Base-by-base conservation (phyloP, 1,139 yeast genomes). In the Sugiyamaella castrensis region DNA sequence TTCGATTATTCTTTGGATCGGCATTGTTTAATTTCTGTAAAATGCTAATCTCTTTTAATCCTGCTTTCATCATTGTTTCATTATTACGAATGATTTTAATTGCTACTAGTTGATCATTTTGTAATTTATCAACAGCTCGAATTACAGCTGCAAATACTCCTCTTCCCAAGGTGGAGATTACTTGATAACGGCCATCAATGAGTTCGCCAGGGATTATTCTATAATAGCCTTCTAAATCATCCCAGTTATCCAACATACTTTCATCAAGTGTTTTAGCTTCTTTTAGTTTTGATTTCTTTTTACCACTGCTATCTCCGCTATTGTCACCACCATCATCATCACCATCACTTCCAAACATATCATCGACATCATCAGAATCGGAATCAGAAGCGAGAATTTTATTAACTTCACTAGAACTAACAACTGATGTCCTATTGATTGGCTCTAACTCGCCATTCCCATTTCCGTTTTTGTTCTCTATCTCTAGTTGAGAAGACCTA, bases 151-250 rank as follows among this genome's bases (percentile, higher is more conserved):
- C 66, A 58, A 65, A 66, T 58, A 87, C 82, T 13, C 91, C 97
- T 65, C 87, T 88, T 6, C 97, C 96, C 67, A 88, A 85, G 0
- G 95, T 87, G 1, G 96, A 94, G 59, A 86, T 92, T 10, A 96
- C 96, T 57, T 86, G 70, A 36, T 87, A 70, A 53, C 80, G 75
- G 32, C 78, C 71, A 15, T 87, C 82, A 26, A 80, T 69, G 60
- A 84, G 83, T 44, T 95, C 73, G 43, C 80, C 80, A 57, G 84
- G 79, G 30, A 91, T 79, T 35, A 85, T 82, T 43, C 86, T 77
- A 63, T 87, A 88, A 66, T 89, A 94, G 0, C 96, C 96, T 56
- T 87, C 89, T 45, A 81, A 81, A 64, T 88, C 96, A 46, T 68
- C 72, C 67, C 70, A 67, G 40, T 60, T 63, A 47, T 67, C 71